Base-by-base conservation (phyloP, 1,284 basidiomycete genomes). In the Ustilago esculenta region DNA sequence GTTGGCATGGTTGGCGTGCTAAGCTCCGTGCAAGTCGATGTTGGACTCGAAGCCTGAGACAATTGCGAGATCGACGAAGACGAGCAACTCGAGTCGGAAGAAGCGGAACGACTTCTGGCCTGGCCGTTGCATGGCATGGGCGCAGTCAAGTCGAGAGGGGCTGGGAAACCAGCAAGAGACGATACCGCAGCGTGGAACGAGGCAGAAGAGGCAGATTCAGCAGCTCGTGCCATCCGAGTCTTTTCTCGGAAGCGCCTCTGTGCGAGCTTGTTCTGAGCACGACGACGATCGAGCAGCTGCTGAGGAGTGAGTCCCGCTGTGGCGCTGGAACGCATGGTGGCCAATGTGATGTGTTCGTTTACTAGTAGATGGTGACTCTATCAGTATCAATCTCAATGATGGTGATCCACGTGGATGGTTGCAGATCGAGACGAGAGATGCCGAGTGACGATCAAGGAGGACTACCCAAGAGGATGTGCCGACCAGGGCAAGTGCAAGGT, bases 231-330 rank as follows among this genome's bases (percentile, higher is more conserved):
- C 53, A 59, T 47, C 6, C 56, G 58, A 27, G 58, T 60, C 25
- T 72, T 72, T 17, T 68, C 63, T 21, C 69, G 53, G 33, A 63
- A 72, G 2, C 64, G 55, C 25, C 69, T 42, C 42, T 72, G 69
- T 8, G 64, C 69, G 15, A 72, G 50, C 45, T 67, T 72, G 49
- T 72, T 72, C 58, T 72, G 69, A 25, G 69, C 69, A 42, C 69
- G 54, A 25, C 69, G 56, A 21, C 64, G 59, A 17, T 72, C 69
- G 17, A 72, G 58, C 36, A 68, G 53, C 50, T 72, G 59, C 34
- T 72, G 69, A 18, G 69, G 47, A 4, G 50, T 58, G 35, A 68
- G 65, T 14, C 65, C 58, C 8, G 55, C 58, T 21, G 65, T 68
- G n/a, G 51, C 49, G 44, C 50, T 48, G 9, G 65, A 63, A 24